Percentiles rank a stretch among this genome's conserved stretches.
phyloP scores from a whole-genome alignment of 192 early-diverging fungal genomes.

The Dispira parvispora region DNA sequence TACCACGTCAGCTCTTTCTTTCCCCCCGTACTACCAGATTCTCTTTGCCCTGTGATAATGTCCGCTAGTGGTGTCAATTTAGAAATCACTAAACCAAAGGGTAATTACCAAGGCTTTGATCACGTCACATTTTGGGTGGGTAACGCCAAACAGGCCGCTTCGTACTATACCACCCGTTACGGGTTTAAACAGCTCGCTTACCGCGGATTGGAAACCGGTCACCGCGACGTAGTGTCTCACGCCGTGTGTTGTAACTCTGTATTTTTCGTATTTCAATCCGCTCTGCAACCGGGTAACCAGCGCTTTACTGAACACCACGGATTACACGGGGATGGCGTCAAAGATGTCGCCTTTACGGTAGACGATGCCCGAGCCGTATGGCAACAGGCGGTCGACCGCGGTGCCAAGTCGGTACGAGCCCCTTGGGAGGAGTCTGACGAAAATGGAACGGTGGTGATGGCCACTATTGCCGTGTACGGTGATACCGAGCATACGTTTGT shows the following conservation, averaged over 20 bases:
- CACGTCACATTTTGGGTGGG: constrained; percentile 80
- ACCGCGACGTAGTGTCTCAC: constrained; percentile 71
- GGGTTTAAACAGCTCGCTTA: constrained; percentile 90
- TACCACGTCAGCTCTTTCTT: no score
- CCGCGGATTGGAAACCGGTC: constrained; percentile 83
- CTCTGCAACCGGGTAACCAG: constrained; percentile 64
- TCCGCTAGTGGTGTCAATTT: background rate
- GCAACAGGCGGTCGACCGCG: constrained; percentile 63
- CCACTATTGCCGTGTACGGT: constrained; percentile 83
- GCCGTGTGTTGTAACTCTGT: constrained; percentile 70
- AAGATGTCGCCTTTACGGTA: constrained; percentile 89
- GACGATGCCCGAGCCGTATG: constrained; percentile 67
- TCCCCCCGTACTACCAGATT: no score
- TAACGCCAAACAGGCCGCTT: constrained; percentile 89
- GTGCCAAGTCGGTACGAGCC: constrained; percentile 59
- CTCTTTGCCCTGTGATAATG: background rate
- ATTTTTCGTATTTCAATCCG: constrained; percentile 80
- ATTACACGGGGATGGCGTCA: constrained; percentile 84
- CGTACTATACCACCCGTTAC: constrained; percentile 82
- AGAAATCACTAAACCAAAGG: background rate
- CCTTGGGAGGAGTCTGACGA: constrained; percentile 74
- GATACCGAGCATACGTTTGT: constrained; percentile 95
- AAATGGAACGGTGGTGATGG: constrained; percentile 77
- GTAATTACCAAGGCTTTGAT: constrained; percentile 45
- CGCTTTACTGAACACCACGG: constrained; percentile 51